phyloP scores from a whole-genome alignment of 2,329 filamentous ascomycete species.

The Stenocarpella maydis region DNA sequence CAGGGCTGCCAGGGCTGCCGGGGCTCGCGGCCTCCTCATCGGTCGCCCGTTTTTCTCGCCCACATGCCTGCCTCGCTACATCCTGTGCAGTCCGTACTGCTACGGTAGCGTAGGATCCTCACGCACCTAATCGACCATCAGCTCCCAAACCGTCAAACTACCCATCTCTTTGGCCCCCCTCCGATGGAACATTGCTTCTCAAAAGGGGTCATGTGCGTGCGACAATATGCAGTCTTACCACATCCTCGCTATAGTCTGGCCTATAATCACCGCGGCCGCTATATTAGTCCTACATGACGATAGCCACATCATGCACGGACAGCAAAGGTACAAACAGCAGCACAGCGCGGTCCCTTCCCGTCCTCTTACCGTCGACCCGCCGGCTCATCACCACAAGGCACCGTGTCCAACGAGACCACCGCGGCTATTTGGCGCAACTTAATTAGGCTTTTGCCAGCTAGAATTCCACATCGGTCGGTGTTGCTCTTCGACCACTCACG shows the following conservation, averaged over 20 bases:
- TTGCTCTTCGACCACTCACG: conserved; percentile 16
- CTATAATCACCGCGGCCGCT: conserved; percentile 3
- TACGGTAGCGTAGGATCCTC: conserved; percentile 26
- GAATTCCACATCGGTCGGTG: conserved; percentile 21
- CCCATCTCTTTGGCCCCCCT: conserved; percentile 9
- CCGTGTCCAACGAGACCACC: neutral
- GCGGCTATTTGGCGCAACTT: conserved; percentile 17
- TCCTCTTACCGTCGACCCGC: neutral
- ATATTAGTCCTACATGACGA: conserved; percentile 9
- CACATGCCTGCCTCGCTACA: neutral
- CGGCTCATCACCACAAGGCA: neutral
- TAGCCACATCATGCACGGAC: conserved; percentile 15
- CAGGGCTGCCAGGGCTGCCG: neutral
- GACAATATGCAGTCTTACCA: conserved; percentile 12
- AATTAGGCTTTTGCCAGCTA: conserved; percentile 19
- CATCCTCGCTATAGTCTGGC: conserved; percentile 8
- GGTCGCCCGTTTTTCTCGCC: conserved; percentile 20
- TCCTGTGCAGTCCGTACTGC: conserved; percentile 2
- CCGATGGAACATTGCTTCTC: conserved; percentile 25
- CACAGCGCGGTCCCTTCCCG: neutral
- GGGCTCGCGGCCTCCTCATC: conserved; percentile 13
- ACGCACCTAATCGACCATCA: conserved; percentile 18
- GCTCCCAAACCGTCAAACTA: conserved; percentile 21
- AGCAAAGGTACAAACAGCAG: neutral
- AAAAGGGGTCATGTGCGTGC: conserved; percentile 24